Conservation (phyloP, 495 filamentous ascomycete genomes). For the Tuber calosporum region DNA sequence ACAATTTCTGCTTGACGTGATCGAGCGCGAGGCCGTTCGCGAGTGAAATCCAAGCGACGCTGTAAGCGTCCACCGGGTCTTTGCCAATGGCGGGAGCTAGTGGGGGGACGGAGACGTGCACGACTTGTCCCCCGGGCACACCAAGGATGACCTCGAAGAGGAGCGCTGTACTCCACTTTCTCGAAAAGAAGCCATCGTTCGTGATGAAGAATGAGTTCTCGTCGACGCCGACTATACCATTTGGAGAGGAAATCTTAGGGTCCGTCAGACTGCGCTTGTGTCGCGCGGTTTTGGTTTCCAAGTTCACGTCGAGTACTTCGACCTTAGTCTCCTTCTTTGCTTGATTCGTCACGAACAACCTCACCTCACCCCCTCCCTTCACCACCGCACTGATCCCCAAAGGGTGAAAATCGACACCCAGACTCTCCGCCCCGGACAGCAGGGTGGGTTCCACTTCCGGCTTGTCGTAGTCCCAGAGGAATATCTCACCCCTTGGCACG, state of each 20-base stretch:
- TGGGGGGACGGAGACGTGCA: constrained; percentile 25
- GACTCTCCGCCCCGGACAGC: constrained; percentile 17
- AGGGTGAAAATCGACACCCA: constrained; percentile 32
- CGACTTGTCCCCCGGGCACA: constrained; percentile 25
- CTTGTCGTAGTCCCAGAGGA: constrained; percentile 28
- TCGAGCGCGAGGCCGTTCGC: constrained; percentile 36
- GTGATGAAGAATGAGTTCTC: constrained; percentile 29
- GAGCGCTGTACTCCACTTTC: constrained; percentile 23
- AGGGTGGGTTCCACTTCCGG: constrained; percentile 18
- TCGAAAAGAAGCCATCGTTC: constrained; percentile 35
- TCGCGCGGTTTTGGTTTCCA: constrained; percentile 11
- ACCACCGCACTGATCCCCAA: constrained; percentile 18
- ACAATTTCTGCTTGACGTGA: constrained; percentile 7
- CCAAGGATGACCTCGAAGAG: constrained; percentile 26
- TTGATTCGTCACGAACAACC: constrained; percentile 37
- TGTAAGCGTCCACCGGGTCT: not conserved
- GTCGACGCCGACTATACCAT: constrained; percentile 32
- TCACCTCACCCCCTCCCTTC: not conserved
- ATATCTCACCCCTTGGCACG: constrained; percentile 24
- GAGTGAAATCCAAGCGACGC: constrained; percentile 20
- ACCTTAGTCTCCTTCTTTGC: constrained; percentile 17
- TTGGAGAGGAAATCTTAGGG: constrained; percentile 26
- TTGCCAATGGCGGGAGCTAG: not conserved
- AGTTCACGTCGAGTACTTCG: constrained; percentile 34
- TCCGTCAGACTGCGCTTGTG: constrained; percentile 26